phyloP scores from a whole-genome alignment of 495 filamentous ascomycete genomes.

The Podospora pseudopauciseta region DNA sequence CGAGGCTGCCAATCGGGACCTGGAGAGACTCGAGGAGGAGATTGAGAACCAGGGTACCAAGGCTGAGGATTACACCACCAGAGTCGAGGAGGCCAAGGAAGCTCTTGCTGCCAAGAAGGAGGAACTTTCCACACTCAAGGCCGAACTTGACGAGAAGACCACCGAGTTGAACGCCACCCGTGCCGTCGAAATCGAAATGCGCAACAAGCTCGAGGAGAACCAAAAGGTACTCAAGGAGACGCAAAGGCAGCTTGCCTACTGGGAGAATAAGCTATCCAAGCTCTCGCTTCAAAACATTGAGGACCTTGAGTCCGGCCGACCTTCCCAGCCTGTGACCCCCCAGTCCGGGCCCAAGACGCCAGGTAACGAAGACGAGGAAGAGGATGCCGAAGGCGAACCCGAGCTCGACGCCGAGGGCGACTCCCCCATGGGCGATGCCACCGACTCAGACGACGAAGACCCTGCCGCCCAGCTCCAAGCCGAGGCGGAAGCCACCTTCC shows the following conservation, averaged over 20 bases:
- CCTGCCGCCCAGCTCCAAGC: constrained; percentile 21
- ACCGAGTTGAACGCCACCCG: constrained; percentile 85
- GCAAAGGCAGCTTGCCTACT: constrained; percentile 77
- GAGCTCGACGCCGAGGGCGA: constrained; percentile 11
- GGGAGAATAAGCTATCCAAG: constrained; percentile 84
- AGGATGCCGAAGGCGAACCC: constrained; percentile 17
- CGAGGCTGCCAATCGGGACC: constrained; percentile 62
- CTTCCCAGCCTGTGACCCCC: constrained; percentile 1
- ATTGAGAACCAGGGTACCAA: constrained; percentile 69
- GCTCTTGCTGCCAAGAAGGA: constrained; percentile 74
- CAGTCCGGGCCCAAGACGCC: constrained; percentile 5
- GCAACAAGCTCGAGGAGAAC: constrained; percentile 93
- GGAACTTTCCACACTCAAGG: constrained; percentile 73
- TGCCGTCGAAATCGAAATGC: constrained; percentile 94
- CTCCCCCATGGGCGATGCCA: constrained; percentile 23
- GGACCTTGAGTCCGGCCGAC: constrained; percentile 48
- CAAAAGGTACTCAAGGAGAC: constrained; percentile 85
- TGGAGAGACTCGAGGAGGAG: constrained; percentile 70
- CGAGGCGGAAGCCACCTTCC: constrained; percentile 24
- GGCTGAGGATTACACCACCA: constrained; percentile 65
- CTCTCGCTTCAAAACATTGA: constrained; percentile 72
- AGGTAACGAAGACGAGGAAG: constrained; percentile 17
- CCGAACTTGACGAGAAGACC: constrained; percentile 80
- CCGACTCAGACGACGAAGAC: constrained; percentile 13
- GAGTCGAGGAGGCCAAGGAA: constrained; percentile 84